phyloP scores from a whole-genome alignment of 1,284 basidiomycete genomes.

The Malassezia dermatis region DNA sequence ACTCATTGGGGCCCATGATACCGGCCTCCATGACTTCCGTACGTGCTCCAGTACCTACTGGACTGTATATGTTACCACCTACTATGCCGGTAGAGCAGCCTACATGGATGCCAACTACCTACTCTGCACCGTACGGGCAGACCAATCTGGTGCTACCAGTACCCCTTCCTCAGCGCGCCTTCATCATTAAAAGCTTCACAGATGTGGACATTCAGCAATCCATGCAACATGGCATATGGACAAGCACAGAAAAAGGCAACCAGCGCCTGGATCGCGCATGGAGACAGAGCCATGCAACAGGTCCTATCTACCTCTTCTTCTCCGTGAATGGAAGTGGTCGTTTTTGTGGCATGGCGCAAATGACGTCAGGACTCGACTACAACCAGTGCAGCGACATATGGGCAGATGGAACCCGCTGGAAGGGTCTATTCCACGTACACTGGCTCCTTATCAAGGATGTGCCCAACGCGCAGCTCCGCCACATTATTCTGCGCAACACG shows the following conservation, averaged over 20 bases:
- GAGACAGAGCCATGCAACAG: slow-evolving; percentile 17
- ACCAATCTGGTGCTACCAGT: not conserved
- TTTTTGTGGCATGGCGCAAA: slow-evolving; percentile 46
- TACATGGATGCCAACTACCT: not conserved
- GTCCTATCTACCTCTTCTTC: slow-evolving; percentile 46
- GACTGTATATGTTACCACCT: not conserved
- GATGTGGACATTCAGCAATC: slow-evolving; percentile 45
- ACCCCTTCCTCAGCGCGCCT: slow-evolving; percentile 27
- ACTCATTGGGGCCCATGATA: too few species aligned
- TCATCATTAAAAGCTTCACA: slow-evolving; percentile 47
- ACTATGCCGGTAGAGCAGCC: not conserved
- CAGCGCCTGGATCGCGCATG: slow-evolving; percentile 38
- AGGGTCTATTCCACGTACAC: slow-evolving; percentile 42
- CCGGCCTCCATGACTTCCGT: too few species aligned
- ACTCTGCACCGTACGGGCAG: not conserved
- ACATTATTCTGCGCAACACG: slow-evolving; percentile 31
- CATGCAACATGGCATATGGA: slow-evolving; percentile 45
- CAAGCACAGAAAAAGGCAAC: slow-evolving; percentile 46
- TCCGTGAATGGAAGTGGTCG: slow-evolving; percentile 44
- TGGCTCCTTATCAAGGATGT: slow-evolving; percentile 47
- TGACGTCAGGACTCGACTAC: slow-evolving; percentile 44
- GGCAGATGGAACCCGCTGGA: slow-evolving; percentile 47
- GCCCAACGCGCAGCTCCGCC: slow-evolving; percentile 38
- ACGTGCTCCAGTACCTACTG: not conserved
- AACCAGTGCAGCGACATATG: slow-evolving; percentile 35